Conservation (phyloP, 140 eudicot species). For the Stevia rebaudiana region DNA sequence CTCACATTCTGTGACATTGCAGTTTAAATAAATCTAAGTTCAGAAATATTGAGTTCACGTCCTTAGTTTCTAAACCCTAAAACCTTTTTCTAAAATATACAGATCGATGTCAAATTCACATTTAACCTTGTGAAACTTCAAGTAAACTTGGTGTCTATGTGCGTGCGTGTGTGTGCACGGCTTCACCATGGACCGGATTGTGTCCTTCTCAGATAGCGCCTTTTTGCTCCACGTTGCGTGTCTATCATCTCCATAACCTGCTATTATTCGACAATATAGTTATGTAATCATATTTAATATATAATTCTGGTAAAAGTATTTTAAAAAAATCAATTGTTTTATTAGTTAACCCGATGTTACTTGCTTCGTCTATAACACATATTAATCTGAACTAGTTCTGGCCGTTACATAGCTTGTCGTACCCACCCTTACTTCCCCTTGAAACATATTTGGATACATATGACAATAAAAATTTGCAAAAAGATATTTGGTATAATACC, state of each 20-base stretch:
- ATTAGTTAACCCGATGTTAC: background rate
- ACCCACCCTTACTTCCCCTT: background rate
- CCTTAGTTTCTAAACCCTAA: conserved; percentile 16
- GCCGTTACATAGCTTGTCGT: background rate
- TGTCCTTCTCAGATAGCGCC: conserved; percentile 50
- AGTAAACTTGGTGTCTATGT: conserved; percentile 1
- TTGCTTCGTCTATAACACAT: background rate
- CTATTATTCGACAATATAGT: background rate
- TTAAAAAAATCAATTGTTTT: background rate
- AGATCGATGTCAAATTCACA: background rate
- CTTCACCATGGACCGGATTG: conserved; percentile 73
- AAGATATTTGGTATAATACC: conserved; percentile 33
- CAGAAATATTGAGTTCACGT: conserved; percentile 5
- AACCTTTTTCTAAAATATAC: conserved; percentile 18
- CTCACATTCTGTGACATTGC: conserved; percentile 16
- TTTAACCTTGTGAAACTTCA: background rate
- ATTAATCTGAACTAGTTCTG: background rate
- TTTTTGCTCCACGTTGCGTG: conserved; percentile 36
- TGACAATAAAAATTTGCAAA: no score
- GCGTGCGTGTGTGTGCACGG: no score
- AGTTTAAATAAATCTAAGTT: conserved; percentile 12
- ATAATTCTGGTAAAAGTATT: background rate
- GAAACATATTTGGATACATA: no score
- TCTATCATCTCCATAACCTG: conserved; percentile 67
- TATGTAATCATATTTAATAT: background rate